These are phyloP conservation scores for Leishmania tropica DNA, from an alignment of 208 protist genomes.

Conservation along the genomic window DNA sequence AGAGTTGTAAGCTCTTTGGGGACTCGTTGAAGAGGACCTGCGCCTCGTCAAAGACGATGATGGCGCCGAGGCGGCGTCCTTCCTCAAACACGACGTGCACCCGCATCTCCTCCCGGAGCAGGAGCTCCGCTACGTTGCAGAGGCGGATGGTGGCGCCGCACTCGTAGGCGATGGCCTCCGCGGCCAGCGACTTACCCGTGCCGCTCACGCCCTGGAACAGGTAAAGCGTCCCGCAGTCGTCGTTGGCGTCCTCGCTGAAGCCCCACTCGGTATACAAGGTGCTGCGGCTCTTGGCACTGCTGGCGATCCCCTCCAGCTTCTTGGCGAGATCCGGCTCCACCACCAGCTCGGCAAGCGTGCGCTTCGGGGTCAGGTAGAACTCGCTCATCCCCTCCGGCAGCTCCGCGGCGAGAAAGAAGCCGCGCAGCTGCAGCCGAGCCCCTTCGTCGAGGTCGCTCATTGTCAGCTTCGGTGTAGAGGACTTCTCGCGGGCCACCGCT, in stretches of 20 bases:
- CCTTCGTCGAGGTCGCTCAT: conserved; percentile 84
- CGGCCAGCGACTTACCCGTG: conserved; percentile 88
- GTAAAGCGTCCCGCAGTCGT: conserved; percentile 36
- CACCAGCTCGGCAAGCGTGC: conserved; percentile 74
- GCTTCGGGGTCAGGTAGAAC: conserved; percentile 78
- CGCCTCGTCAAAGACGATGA: conserved; percentile 90
- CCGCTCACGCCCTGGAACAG: conserved; percentile 88
- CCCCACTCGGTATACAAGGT: conserved; percentile 91
- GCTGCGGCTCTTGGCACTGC: conserved; percentile 76
- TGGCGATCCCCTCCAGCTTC: conserved; percentile 60
- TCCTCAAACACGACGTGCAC: conserved; percentile 82
- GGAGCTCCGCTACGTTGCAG: conserved; percentile 78
- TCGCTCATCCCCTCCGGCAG: conserved; percentile 44
- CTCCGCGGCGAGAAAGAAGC: conserved; percentile 84
- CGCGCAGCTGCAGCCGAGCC: conserved; percentile 83
- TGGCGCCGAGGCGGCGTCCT: conserved; percentile 76
- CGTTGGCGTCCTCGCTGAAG: conserved; percentile 68
- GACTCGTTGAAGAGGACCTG: conserved; percentile 86
- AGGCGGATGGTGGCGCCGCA: conserved; percentile 86
- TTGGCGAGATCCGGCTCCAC: conserved; percentile 47
- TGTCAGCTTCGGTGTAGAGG: conserved; percentile 47
- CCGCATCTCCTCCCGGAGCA: conserved; percentile 54
- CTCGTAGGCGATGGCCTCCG: conserved; percentile 92
- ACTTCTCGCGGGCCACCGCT: conserved; percentile 85
- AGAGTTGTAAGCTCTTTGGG: conserved; percentile 56